Percentiles rank a stretch among this genome's conserved stretches.
Conservation (phyloP, 2,329 filamentous ascomycete species). For the Tricladium varicosporioides region DNA sequence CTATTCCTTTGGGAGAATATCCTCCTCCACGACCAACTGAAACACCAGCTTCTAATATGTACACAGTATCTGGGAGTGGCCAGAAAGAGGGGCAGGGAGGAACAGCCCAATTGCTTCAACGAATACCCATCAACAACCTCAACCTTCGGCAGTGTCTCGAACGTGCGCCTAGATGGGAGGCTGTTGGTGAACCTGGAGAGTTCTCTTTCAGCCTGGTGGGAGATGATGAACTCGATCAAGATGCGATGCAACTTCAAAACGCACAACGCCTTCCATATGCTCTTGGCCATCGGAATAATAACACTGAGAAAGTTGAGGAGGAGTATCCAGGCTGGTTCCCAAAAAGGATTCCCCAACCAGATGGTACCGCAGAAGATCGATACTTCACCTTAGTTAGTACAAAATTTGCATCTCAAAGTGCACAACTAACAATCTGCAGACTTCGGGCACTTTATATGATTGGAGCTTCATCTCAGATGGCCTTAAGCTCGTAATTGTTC, state of each 20-base stretch:
- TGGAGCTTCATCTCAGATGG: slow-evolving; percentile 24
- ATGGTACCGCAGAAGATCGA: not conserved
- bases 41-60: not conserved
- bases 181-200: not conserved
- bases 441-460: not conserved
- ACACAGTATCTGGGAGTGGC: too few relatives aligned
- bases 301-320: not conserved
- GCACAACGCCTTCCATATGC: not conserved
- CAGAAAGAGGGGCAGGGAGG: too few relatives aligned
- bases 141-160: not conserved
- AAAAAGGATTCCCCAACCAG: not conserved
- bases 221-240: too few relatives aligned
- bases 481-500: slow-evolving; percentile 25
- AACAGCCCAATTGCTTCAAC: not conserved
- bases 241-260: not conserved
- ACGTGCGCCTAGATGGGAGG: not conserved
- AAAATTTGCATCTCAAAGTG: not conserved
- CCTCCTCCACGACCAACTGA: not conserved
- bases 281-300: not conserved
- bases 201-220: not conserved
- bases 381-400: not conserved
- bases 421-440: not conserved
- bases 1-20: slow-evolving; percentile 26
- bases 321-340: not conserved
- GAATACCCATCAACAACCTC: not conserved